Evolutionary conservation across 2,329 filamentous ascomycete genomes (phyloP).

Genomic region (Aspergillus ibericus): DNA sequence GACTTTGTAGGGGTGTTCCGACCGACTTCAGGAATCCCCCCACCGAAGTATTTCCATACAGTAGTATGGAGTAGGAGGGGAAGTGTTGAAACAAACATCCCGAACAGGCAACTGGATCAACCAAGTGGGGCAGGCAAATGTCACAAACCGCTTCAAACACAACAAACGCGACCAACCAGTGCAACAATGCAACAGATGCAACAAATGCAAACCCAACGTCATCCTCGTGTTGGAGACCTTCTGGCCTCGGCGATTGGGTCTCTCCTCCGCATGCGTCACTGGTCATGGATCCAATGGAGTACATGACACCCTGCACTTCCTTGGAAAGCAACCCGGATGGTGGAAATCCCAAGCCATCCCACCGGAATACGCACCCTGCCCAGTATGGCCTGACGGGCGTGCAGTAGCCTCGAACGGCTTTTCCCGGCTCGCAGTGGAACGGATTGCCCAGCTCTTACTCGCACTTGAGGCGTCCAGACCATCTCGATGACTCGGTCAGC

Average conservation of each 20-base stretch:
- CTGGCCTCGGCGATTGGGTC: slow-evolving; percentile 5
- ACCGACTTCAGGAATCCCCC: no score
- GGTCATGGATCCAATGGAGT: background rate
- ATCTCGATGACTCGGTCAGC: background rate
- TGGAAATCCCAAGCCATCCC: background rate
- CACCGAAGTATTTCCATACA: no score
- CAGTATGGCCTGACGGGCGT: background rate
- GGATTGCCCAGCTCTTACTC: background rate
- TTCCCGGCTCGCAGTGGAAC: background rate
- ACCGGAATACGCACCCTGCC: background rate
- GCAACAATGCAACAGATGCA: background rate
- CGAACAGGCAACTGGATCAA: slow-evolving; percentile 12
- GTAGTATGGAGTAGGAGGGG: background rate
- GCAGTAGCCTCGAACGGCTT: background rate
- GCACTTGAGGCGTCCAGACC: background rate
- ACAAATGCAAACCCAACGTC: slow-evolving; percentile 19
- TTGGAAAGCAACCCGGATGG: background rate
- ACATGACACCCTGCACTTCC: background rate
- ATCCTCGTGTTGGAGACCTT: slow-evolving; percentile 1
- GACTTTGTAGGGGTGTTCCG: no score
- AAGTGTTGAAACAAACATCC: background rate
- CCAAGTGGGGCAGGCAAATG: slow-evolving; percentile 15
- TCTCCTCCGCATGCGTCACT: slow-evolving; percentile 4
- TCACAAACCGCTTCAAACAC: slow-evolving; percentile 11
- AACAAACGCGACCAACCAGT: slow-evolving; percentile 11